Conservation (phyloP, 2,329 filamentous ascomycete genomes). For the Ophiostoma triangulosporum region DNA sequence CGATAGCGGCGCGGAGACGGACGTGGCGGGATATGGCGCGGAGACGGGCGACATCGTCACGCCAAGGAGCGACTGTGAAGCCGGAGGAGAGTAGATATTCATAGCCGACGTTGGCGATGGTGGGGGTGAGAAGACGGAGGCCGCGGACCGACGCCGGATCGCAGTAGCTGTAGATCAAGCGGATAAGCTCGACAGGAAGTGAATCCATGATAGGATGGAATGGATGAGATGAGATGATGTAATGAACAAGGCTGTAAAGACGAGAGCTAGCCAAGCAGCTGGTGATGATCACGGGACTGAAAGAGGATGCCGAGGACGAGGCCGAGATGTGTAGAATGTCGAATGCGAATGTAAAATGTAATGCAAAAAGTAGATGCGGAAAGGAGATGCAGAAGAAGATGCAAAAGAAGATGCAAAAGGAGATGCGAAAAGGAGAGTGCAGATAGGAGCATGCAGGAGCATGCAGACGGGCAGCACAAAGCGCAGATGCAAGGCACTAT, state of each 20-base stretch:
- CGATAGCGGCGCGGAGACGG: slow-evolving; percentile 28
- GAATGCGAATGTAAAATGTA: background rate
- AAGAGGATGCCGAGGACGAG: background rate
- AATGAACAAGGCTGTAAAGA: no score
- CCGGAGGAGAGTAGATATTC: slow-evolving; percentile 27
- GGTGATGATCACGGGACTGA: slow-evolving; percentile 4
- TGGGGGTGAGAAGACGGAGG: slow-evolving; percentile 27
- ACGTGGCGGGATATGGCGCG: slow-evolving; percentile 30
- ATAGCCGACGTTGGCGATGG: slow-evolving; percentile 28
- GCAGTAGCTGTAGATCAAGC: slow-evolving; percentile 30
- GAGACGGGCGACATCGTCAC: slow-evolving; percentile 30
- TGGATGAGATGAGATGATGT: background rate
- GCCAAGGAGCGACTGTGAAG: slow-evolving; percentile 26
- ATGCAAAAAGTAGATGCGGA: background rate
- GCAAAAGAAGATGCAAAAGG: no score
- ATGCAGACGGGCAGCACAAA: background rate
- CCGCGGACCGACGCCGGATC: slow-evolving; percentile 24
- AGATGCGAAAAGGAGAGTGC: background rate
- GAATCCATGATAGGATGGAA: slow-evolving; percentile 16
- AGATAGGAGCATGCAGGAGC: background rate
- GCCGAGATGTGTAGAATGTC: background rate
- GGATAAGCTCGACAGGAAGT: slow-evolving; percentile 19
- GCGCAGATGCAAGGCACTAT: background rate
- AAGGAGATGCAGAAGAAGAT: background rate
- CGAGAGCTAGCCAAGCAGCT: background rate